A percentile compares a stretch with the other conserved stretches of the same genome.
phyloP scores from a whole-genome alignment of 2,329 filamentous ascomycete species.

The Alternaria brassicae region DNA sequence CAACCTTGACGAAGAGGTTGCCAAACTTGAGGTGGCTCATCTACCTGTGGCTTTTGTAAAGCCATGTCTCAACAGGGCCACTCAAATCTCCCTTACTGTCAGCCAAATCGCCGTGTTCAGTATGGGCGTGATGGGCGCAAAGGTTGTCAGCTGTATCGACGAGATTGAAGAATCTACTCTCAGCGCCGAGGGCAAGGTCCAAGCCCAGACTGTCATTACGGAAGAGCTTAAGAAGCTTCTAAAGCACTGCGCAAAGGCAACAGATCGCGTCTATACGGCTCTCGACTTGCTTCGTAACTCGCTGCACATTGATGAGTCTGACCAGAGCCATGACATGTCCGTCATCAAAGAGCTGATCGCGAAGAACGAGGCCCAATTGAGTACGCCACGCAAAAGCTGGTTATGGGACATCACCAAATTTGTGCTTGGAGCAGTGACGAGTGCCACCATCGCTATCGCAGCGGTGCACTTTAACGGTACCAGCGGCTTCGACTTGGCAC shows the following conservation, averaged over 20 bases:
- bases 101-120: conserved; percentile 21
- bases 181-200: conserved; percentile 8
- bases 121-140: conserved; percentile 22
- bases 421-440: not conserved
- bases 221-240: conserved; percentile 24
- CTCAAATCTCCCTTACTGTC: conserved; percentile 7
- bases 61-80: conserved; percentile 11
- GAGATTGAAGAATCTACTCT: conserved; percentile 16
- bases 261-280: conserved; percentile 22
- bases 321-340: not conserved
- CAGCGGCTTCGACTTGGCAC: not conserved
- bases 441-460: not conserved
- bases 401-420: not conserved
- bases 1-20: conserved; percentile 9
- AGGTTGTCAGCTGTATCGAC: conserved; percentile 15
- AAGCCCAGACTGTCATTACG: conserved; percentile 12
- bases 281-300: conserved; percentile 19
- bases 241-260: conserved; percentile 21
- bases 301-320: not conserved
- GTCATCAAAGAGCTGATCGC: not conserved
- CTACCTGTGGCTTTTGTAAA: conserved; percentile 1
- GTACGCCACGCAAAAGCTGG: not conserved
- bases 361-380: not conserved
- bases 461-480: not conserved
- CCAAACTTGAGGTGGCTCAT: not conserved